These are phyloP conservation scores for Xerophyta viscosa DNA, from an alignment of 106 monocot genomes.

Conservation along the genomic window DNA sequence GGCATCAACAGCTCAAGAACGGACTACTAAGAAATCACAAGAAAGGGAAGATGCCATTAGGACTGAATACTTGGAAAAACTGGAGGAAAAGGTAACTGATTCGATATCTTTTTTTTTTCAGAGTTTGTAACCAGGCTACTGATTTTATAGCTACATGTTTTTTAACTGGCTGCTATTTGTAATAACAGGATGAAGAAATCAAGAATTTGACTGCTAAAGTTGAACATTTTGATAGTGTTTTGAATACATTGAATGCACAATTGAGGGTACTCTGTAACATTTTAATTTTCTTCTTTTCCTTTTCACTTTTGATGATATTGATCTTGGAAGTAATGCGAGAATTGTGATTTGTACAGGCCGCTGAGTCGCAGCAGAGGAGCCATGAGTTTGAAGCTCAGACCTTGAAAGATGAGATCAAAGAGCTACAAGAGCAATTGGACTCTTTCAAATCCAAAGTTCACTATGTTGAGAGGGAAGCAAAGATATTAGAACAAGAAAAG, in stretches of 20 bases:
- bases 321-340: no score
- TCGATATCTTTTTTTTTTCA: background rate
- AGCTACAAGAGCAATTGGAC: slow-evolving; percentile 41
- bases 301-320: no score
- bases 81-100: slow-evolving; percentile 73
- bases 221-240: slow-evolving; percentile 41
- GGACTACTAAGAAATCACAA: slow-evolving; percentile 62
- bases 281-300: background rate
- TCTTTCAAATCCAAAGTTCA: slow-evolving; percentile 34
- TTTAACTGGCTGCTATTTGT: slow-evolving; percentile 1
- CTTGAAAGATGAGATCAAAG: slow-evolving; percentile 58
- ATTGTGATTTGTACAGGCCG: no score
- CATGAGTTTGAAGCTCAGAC: slow-evolving; percentile 44
- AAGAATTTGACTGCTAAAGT: slow-evolving; percentile 44
- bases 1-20: slow-evolving; percentile 68
- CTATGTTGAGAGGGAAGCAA: slow-evolving; percentile 53
- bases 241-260: slow-evolving; percentile 33
- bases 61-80: slow-evolving; percentile 42
- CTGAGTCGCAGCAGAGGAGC: slow-evolving; percentile 46
- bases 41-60: slow-evolving; percentile 81
- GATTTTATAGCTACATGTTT: no score
- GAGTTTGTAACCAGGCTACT: slow-evolving; percentile 1
- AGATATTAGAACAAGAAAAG: slow-evolving; percentile 78
- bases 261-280: slow-evolving; percentile 38
- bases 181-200: slow-evolving; percentile 70